These are phyloP conservation scores for Termitomyces sp. DNA, from an alignment of 768 basidiomycete species.

Conservation along the genomic window DNA sequence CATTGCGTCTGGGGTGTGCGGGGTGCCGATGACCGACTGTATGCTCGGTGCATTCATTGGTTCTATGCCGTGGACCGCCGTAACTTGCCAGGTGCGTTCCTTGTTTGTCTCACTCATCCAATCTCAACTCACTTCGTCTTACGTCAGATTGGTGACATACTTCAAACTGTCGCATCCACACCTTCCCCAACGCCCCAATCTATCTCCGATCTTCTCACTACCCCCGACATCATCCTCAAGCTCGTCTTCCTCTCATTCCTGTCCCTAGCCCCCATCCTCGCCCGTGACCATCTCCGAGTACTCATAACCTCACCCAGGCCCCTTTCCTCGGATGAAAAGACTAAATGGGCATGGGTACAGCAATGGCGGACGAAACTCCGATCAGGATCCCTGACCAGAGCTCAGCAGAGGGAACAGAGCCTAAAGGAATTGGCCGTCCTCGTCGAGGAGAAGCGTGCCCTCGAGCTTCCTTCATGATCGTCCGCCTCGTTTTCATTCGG, in stretches of 20 bases:
- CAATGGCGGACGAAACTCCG: slow-evolving; percentile 65
- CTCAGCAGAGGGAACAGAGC: slow-evolving; percentile 41
- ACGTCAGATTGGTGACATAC: slow-evolving; percentile 77
- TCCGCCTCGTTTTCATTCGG: slow-evolving; percentile 2
- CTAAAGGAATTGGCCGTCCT: slow-evolving; percentile 46
- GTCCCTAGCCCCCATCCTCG: slow-evolving; percentile 84
- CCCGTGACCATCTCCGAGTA: slow-evolving; percentile 59
- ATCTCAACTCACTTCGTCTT: slow-evolving; percentile 13
- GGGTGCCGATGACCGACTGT: slow-evolving; percentile 73
- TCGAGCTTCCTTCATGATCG: slow-evolving; percentile 36
- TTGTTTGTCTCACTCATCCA: slow-evolving; percentile 15
- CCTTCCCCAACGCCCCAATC: slow-evolving; percentile 71
- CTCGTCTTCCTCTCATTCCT: slow-evolving; percentile 79
- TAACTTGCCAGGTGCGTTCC: slow-evolving; percentile 75
- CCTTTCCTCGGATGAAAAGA: slow-evolving; percentile 19
- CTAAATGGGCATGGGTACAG: slow-evolving; percentile 62
- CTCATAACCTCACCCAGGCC: slow-evolving; percentile 38
- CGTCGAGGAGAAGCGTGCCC: slow-evolving; percentile 52
- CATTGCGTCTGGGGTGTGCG: slow-evolving; percentile 91
- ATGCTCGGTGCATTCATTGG: slow-evolving; percentile 82
- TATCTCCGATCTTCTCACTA: slow-evolving; percentile 80
- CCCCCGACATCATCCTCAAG: slow-evolving; percentile 81
- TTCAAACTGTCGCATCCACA: slow-evolving; percentile 76
- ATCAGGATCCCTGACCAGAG: slow-evolving; percentile 46
- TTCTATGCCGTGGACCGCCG: slow-evolving; percentile 84